Conservation (phyloP, 202 grass and related monocot species). For the Carex arenaria region DNA sequence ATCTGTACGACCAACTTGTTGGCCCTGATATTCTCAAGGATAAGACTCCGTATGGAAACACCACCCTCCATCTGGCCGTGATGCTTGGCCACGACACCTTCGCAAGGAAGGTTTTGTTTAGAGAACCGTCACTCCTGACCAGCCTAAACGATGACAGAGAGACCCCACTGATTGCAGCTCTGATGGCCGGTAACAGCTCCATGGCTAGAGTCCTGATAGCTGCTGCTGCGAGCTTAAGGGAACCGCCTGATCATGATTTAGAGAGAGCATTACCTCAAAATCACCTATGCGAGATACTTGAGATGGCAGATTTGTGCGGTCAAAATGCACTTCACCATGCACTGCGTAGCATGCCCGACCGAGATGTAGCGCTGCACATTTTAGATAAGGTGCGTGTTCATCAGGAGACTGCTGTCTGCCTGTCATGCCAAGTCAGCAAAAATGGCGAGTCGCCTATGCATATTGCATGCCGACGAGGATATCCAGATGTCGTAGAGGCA, state of each 20-base stretch:
- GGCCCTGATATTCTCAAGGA: background rate
- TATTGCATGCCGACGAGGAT: constrained; percentile 9
- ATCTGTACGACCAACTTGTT: background rate
- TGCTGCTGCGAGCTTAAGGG: background rate
- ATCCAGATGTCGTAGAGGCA: background rate
- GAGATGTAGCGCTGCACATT: background rate
- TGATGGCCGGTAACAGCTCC: background rate
- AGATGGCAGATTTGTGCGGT: background rate
- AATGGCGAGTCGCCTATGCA: background rate
- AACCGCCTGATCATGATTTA: background rate
- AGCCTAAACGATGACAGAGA: background rate
- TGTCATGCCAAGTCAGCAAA: background rate
- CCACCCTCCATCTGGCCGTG: background rate
- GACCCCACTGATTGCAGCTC: background rate
- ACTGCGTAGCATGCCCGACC: background rate
- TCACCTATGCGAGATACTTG: background rate
- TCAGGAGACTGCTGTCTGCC: background rate
- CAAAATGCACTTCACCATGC: background rate
- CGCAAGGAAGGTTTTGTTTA: background rate
- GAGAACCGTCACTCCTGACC: background rate
- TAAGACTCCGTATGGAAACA: background rate
- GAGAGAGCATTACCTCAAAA: background rate
- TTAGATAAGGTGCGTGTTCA: background rate
- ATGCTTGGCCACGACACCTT: background rate
- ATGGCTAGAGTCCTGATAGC: background rate